Conservation (phyloP, 192 early-diverging fungal species). For the Backusella tarrabulga region DNA sequence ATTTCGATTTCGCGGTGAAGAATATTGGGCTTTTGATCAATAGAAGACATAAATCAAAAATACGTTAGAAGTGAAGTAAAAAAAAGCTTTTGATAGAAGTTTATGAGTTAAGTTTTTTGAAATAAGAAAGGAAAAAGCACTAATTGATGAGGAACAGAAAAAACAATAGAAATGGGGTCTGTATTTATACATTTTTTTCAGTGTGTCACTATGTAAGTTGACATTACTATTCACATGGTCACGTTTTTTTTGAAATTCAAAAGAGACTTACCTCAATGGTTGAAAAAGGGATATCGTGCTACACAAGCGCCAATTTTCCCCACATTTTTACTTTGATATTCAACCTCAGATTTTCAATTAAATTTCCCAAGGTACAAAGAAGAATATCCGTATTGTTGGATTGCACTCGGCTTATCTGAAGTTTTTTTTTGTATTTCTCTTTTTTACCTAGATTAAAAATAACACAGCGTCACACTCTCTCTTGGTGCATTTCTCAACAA, state of each 20-base stretch:
- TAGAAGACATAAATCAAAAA: not conserved
- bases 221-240: conserved; percentile 2
- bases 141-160: not conserved
- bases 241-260: conserved; percentile 4
- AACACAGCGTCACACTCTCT: not conserved
- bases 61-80: not conserved
- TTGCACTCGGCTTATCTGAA: not conserved
- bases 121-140: not conserved
- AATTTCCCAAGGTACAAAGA: conserved; percentile 4
- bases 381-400: not conserved
- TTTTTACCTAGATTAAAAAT: not conserved
- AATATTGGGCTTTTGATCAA: not conserved
- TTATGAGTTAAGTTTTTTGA: not conserved
- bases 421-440: not conserved
- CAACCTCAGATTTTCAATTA: not conserved
- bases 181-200: not conserved
- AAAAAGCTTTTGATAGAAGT: not conserved
- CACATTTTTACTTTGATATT: not conserved
- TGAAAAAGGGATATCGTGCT: not conserved
- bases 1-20: conserved; percentile 5
- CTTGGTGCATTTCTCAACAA: not conserved
- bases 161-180: not conserved
- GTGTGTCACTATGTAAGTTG: not conserved
- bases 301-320: not conserved
- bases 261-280: not conserved